Base-by-base conservation (phyloP, 2,329 filamentous ascomycete species). In the Alternaria ventricosa region DNA sequence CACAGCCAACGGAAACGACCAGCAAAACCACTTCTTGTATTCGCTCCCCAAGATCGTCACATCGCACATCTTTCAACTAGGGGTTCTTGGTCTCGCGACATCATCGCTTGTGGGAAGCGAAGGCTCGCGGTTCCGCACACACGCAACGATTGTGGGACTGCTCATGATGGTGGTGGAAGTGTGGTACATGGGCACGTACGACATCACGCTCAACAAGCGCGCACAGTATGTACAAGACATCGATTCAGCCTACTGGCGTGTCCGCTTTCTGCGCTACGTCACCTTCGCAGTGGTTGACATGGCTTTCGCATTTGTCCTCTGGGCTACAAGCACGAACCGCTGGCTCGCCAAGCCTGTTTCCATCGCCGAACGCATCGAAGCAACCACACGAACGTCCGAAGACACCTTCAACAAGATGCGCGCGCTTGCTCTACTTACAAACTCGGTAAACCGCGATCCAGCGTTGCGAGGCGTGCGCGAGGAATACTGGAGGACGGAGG, bases 401-500 rank as follows among this genome's bases (percentile, higher is more conserved):
- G 81, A 81, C 6, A 84, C 87, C 12, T 87, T 89, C 76, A 86
- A 87, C 58, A 93, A 90, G 78, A 78, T 97, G 64, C 89, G 87
- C 70, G 92, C 91, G 1, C 82, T 92, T 41, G 91, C 89, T 8
- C 89, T 97, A 61, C 82, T 97, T 49, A 88, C 91, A 77, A 97
- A 97, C 82, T 92, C 93, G 3, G 87, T 92, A 15, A 84, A 91
- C 60, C 84, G 94, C 59, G 92, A 97, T 80, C 85, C 88, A 66
- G 87, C 86, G 46, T 82, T 97, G 78, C 88, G 94, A 63, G 84
- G 80, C 3, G 86, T 87, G 61, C 86, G 87, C 54, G 87, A 90
- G 70, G 86, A 84, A 15, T 97, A 97, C 81, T 98, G 95, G 95
- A 82, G 84, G 10, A 90, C 90, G 47, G 93, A 97, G 82, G 90